Base-by-base conservation (phyloP, 805 yeast genomes). In the Hanseniaspora occidentalis region DNA sequence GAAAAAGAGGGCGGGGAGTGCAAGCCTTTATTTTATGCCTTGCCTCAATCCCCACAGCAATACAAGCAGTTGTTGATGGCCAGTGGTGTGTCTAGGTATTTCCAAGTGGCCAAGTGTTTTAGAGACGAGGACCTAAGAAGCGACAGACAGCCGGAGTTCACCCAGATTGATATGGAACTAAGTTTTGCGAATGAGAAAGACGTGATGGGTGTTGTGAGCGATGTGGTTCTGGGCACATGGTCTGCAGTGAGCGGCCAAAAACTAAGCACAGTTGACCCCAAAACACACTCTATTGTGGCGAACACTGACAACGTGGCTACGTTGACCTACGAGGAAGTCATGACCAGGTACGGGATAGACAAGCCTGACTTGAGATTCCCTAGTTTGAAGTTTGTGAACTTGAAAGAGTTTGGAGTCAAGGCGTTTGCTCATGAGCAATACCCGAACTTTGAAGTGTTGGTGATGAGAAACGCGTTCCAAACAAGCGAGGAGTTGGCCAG, bases 41-140 rank as follows among this genome's bases (percentile, higher is more conserved):
- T 92, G 22, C 96, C 97, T 0, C 99, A 92, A 58, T 84, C 96
- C 13, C 99, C 98, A 0, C 99, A 92, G 56, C 98, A 92, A 56
- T 92, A 89, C 56, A 92, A 92, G 55, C 98, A 92, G 60, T 65
- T 92, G 31, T 64, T 92, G 25, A 92, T 92, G 86, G 94, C 96
- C 1, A 79, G 95, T 31, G 98, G 98, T 1, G 75, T 92, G 31
- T 70, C 80, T 39, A 69, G 75, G 37, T 92, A 92, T 59, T 92
- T 75, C 59, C 98, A 92, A 61, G 66, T 92, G 31, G 97, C 98
- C 3, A 78, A 75, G 52, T 92, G 99, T 57, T 92, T 92, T 57
- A 70, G 99, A 48, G 98, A 92, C 57, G 99, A 92, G 58, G 97
- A 92, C 61, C 68, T 92, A 43, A 70, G 99, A 44, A 78, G 84